Conservation (phyloP, 495 filamentous ascomycete genomes). For the Amniculicola lignicola region DNA sequence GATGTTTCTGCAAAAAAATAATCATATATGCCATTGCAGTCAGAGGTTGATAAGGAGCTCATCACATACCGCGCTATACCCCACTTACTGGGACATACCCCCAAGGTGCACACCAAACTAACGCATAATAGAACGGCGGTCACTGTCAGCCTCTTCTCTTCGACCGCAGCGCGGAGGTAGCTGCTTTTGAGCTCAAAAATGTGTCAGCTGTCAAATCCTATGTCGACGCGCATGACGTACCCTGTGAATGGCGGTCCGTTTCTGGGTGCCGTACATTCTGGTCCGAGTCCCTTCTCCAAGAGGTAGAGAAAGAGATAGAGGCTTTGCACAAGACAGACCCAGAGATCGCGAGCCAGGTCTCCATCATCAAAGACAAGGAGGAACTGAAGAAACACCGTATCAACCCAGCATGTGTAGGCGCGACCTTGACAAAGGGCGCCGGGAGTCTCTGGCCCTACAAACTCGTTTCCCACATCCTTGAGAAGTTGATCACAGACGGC, state of each 20-base stretch:
- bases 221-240: constrained; percentile 51
- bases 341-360: constrained; percentile 45
- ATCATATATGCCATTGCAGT: no score
- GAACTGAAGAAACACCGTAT: constrained; percentile 43
- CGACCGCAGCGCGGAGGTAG: constrained; percentile 48
- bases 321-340: constrained; percentile 50
- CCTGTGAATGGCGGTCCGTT: constrained; percentile 59
- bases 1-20: no score
- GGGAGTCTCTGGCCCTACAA: constrained; percentile 75
- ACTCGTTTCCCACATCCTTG: constrained; percentile 64
- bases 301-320: constrained; percentile 45
- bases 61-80: no score
- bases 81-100: no score
- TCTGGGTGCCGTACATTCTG: constrained; percentile 56
- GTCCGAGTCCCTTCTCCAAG: constrained; percentile 46
- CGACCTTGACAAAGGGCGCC: constrained; percentile 46
- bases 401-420: constrained; percentile 43
- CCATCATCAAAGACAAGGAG: constrained; percentile 36
- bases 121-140: constrained; percentile 58
- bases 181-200: constrained; percentile 63
- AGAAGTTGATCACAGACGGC: constrained; percentile 48
- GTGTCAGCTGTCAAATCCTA: constrained; percentile 52
- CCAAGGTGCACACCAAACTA: neutral
- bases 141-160: constrained; percentile 68
- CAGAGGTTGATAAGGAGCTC: no score